Evolutionary conservation across 2,329 filamentous ascomycete genomes (phyloP).

Genomic region (Colletotrichum trifolii): DNA sequence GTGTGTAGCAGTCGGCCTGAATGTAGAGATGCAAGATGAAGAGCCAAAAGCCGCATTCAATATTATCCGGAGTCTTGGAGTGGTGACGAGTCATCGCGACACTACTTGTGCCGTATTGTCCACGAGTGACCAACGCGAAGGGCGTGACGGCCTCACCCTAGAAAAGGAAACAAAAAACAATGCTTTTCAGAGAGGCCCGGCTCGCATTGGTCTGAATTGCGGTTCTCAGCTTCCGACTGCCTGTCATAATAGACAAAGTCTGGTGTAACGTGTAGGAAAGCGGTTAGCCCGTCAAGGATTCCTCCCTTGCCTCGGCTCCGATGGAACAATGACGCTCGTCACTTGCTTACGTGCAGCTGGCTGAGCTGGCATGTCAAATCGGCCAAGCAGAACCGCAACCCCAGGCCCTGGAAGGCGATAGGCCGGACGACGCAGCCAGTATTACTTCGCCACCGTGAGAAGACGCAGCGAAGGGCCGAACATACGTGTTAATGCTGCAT

Average conservation of each 20-base stretch:
- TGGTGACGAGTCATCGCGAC: too few species aligned
- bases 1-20: not conserved
- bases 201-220: too few species aligned
- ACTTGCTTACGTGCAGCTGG: constrained; percentile 11
- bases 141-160: too few species aligned
- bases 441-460: not conserved
- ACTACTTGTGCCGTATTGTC: too few species aligned
- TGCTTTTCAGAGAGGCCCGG: too few species aligned
- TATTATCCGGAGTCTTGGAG: too few species aligned
- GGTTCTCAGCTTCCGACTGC: too few species aligned
- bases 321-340: not conserved
- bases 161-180: too few species aligned
- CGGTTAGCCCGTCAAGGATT: not conserved
- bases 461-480: not conserved
- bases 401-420: constrained; percentile 1
- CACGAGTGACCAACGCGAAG: too few species aligned
- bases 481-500: not conserved
- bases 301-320: constrained; percentile 15
- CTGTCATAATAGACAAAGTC: too few species aligned
- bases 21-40: not conserved
- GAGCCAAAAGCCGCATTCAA: too few species aligned
- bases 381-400: constrained; percentile 9
- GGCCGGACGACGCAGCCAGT: constrained; percentile 11
- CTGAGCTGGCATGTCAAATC: constrained; percentile 3
- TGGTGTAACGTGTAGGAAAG: too few species aligned